Evolutionary conservation across 495 filamentous ascomycete genomes (phyloP).

Genomic region (Neurospora sp.): DNA sequence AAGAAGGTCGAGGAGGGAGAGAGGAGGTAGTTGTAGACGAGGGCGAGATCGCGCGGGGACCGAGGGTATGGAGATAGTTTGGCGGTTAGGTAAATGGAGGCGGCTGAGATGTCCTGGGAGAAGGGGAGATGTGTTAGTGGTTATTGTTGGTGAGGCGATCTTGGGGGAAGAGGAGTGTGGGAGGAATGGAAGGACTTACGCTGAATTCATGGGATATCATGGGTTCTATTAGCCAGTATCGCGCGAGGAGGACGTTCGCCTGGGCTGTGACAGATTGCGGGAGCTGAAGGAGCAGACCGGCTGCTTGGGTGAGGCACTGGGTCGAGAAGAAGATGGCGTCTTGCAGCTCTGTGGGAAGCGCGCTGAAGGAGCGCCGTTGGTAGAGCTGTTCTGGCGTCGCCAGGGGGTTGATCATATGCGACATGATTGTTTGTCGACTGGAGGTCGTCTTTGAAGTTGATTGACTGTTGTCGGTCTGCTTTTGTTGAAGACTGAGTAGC

Average conservation of each 20-base stretch:
- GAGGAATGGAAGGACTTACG: slow-evolving; percentile 15
- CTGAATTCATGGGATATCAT: slow-evolving; percentile 39
- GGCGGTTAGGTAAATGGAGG: slow-evolving; percentile 68
- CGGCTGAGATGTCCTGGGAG: slow-evolving; percentile 67
- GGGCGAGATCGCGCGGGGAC: slow-evolving; percentile 67
- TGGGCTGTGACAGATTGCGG: slow-evolving; percentile 85
- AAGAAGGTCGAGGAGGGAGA: slow-evolving; percentile 56
- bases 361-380: slow-evolving; percentile 41
- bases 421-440: slow-evolving; percentile 23
- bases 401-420: slow-evolving; percentile 69
- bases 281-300: slow-evolving; percentile 74
- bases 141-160: neutral
- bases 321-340: slow-evolving; percentile 56
- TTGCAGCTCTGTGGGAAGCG: slow-evolving; percentile 70
- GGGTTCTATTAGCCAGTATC: slow-evolving; percentile 64
- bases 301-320: slow-evolving; percentile 74
- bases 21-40: slow-evolving; percentile 75
- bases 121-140: slow-evolving; percentile 5
- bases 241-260: slow-evolving; percentile 76
- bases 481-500: neutral
- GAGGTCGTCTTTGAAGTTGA: neutral
- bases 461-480: neutral
- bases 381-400: slow-evolving; percentile 74
- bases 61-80: slow-evolving; percentile 74
- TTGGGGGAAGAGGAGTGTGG: neutral